A percentile compares a stretch with the other conserved stretches of the same genome.
Conservation (phyloP, 805 yeast genomes). For the Nakazawaea populi region DNA sequence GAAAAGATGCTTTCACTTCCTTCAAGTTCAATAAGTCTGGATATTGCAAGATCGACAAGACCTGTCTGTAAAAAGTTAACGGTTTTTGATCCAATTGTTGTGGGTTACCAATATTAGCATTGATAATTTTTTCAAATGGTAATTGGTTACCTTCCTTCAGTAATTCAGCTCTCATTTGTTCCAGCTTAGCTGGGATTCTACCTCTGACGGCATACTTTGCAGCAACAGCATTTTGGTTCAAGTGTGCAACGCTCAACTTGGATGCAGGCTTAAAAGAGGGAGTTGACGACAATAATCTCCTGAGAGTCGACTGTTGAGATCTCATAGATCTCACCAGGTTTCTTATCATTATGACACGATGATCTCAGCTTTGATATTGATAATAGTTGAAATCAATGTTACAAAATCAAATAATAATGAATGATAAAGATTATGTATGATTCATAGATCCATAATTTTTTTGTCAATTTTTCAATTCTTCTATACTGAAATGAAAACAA, state of each 20-base stretch:
- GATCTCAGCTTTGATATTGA: no score
- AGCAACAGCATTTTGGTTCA: conserved; percentile 68
- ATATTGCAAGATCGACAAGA: conserved; percentile 77
- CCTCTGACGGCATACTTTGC: conserved; percentile 98
- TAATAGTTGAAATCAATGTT: no score
- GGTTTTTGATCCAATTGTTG: conserved; percentile 96
- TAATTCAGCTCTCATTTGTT: conserved; percentile 62
- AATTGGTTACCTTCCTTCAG: conserved; percentile 49
- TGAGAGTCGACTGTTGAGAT: neutral
- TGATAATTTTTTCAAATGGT: conserved; percentile 75
- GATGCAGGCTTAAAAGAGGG: conserved; percentile 24
- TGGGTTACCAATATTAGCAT: conserved; percentile 96
- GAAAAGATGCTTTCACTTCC: conserved; percentile 30
- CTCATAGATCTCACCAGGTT: neutral
- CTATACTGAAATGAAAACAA: neutral
- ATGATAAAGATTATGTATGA: no score
- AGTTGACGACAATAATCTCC: conserved; percentile 3
- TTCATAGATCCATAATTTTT: no score
- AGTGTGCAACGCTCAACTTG: conserved; percentile 37
- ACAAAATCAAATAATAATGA: no score
- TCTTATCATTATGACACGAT: neutral
- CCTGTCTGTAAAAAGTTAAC: conserved; percentile 91
- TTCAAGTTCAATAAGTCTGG: conserved; percentile 55
- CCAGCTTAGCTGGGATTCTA: conserved; percentile 88
- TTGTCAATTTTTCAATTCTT: neutral